Base-by-base conservation (phyloP, 495 filamentous ascomycete genomes). In the Diplogelasinospora grovesii region DNA sequence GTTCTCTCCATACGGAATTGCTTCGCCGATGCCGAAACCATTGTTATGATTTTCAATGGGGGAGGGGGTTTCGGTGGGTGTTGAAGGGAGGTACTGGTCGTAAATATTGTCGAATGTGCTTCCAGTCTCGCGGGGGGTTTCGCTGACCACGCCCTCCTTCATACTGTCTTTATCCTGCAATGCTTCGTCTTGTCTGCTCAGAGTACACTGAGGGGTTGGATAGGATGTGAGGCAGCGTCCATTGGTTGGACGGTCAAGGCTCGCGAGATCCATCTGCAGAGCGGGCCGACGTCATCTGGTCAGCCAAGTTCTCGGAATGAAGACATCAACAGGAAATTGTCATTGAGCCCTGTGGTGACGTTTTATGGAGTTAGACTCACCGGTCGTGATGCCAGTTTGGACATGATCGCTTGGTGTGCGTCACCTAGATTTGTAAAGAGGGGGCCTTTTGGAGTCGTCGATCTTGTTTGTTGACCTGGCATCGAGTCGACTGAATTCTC, bases 71-170 rank as follows among this genome's bases (percentile, higher is more conserved):
- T 42, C 35, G 18, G 26, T 21, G 16, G 32, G 20, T 5, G 36
- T 34, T 14, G 32, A 38, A 1, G 43, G 29, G 6, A 48, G 23
- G 28, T 63, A 61, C 28, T 60, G 53, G 1, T 51, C 46, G 26
- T 57, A 44, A 6, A 63, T 63, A 27, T 53, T 49, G 20, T 57
- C 56, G 10, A 62, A 50, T 0, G 60, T 59, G 26, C 47, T 59
- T 19, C 32, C 52, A 16, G 56, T 56, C 27, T 47, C 36, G 36
- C 40, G 26, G 31, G 32, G 36, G 10, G 23, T 33, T 38, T 28
- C 19, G 10, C 4, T 13, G 31, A 10, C 21, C 21, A 14, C 18
- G n/a, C n/a, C n/a, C n/a, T n/a, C n/a, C n/a, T n/a, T n/a, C n/a
- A n/a, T n/a, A n/a, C n/a, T n/a, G n/a, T n/a, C n/a, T n/a, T n/a